phyloP scores from a whole-genome alignment of 495 filamentous ascomycete genomes.

The Neurospora sp. region DNA sequence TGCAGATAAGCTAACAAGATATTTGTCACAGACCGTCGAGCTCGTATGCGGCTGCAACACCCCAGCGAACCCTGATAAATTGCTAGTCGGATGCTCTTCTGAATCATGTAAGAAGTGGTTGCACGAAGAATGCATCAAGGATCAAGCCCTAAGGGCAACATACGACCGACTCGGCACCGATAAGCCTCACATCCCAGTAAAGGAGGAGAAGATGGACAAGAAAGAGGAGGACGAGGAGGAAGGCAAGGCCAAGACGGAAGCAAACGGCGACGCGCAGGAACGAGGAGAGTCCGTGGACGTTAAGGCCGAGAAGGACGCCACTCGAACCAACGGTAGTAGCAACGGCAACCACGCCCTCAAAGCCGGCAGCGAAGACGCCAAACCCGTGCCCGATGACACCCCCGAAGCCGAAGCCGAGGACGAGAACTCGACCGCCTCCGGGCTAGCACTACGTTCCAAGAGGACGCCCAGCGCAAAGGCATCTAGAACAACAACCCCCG shows the following conservation, averaged over 20 bases:
- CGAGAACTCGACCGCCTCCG: background rate
- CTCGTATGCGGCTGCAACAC: constrained; percentile 51
- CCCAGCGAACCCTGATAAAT: constrained; percentile 53
- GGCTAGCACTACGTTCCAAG: background rate
- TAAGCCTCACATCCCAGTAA: constrained; percentile 30
- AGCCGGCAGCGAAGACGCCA: constrained; percentile 19
- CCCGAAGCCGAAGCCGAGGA: constrained; percentile 2
- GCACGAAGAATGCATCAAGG: constrained; percentile 50
- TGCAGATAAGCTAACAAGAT: constrained; percentile 3
- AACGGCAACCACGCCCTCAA: constrained; percentile 20
- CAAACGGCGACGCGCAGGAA: background rate
- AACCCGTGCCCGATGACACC: constrained; percentile 13
- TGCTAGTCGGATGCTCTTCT: constrained; percentile 47
- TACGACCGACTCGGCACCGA: constrained; percentile 37
- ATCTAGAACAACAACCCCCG: background rate
- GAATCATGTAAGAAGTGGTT: constrained; percentile 51
- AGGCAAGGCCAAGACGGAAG: constrained; percentile 12
- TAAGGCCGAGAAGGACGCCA: constrained; percentile 24
- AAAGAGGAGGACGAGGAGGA: constrained; percentile 17
- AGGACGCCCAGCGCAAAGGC: constrained; percentile 5
- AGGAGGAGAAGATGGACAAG: constrained; percentile 15
- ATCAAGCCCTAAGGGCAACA: constrained; percentile 36
- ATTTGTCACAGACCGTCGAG: constrained; percentile 36
- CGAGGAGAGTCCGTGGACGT: constrained; percentile 23
- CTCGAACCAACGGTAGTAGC: constrained; percentile 19